These are phyloP conservation scores for Kentomonas sorsogonicus DNA, from an alignment of 208 protist genomes.

Conservation along the genomic window DNA sequence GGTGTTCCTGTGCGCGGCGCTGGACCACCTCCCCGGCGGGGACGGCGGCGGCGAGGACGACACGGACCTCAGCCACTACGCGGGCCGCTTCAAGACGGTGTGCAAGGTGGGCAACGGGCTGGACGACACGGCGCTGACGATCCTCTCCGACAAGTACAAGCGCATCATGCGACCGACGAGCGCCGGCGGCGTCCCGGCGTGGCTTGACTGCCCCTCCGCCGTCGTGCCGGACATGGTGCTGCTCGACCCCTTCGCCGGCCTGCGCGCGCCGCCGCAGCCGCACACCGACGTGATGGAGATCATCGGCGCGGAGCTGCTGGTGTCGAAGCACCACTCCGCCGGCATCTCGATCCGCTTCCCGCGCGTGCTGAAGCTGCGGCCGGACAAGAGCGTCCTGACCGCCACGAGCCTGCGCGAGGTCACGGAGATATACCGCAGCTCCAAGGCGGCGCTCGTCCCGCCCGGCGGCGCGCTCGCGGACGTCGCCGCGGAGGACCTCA, in stretches of 20 bases:
- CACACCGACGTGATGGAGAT: conserved; percentile 72
- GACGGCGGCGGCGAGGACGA: conserved; percentile 62
- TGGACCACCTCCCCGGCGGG: no score
- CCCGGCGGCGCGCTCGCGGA: conserved; percentile 18
- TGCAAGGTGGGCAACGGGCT: conserved; percentile 74
- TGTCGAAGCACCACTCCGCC: conserved; percentile 33
- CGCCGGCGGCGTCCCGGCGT: conserved; percentile 24
- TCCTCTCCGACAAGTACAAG: conserved; percentile 45
- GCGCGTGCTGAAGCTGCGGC: conserved; percentile 48
- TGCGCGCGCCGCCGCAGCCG: no score
- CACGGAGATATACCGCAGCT: conserved; percentile 27
- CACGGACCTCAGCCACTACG: conserved; percentile 15
- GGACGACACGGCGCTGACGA: conserved; percentile 39
- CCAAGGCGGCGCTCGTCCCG: conserved; percentile 14
- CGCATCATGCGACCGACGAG: conserved; percentile 30
- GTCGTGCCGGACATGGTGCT: conserved; percentile 67
- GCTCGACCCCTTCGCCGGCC: conserved; percentile 40
- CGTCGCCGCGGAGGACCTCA: no score
- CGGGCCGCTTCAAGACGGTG: conserved; percentile 61
- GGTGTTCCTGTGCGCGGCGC: conserved; percentile 80
- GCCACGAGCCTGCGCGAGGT: conserved; percentile 59
- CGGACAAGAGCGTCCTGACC: conserved; percentile 60
- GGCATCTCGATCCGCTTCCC: conserved; percentile 76
- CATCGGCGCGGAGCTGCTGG: conserved; percentile 58
- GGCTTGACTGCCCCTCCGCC: conserved; percentile 35